A percentile compares a stretch with the other conserved stretches of the same genome.
These are phyloP conservation scores for Albugo laibachii DNA, from an alignment of 352 stramenopile genomes.

Conservation along the genomic window DNA sequence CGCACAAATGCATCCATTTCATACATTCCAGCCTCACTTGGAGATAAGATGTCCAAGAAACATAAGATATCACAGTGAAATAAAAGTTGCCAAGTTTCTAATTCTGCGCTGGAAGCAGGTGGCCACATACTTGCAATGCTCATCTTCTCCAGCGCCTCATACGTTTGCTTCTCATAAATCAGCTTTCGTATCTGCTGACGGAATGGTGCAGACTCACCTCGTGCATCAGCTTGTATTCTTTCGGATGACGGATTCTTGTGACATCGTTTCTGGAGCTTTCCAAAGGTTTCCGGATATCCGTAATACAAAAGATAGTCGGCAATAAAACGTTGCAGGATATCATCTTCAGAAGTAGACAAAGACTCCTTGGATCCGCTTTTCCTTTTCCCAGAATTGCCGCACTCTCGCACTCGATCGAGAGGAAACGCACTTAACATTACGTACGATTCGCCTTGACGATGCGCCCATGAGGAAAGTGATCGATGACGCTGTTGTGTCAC, in stretches of 20 bases:
- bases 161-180: conserved; percentile 15
- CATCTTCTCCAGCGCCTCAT: conserved; percentile 12
- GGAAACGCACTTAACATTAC: too few relatives aligned
- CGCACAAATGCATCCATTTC: neutral
- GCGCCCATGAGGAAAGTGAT: too few relatives aligned
- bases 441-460: too few relatives aligned
- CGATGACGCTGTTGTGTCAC: conserved; percentile 17
- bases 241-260: neutral
- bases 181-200: conserved; percentile 16
- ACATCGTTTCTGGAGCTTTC: conserved; percentile 1
- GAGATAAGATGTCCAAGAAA: conserved; percentile 18
- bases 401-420: too few relatives aligned
- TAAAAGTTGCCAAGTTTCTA: conserved; percentile 7
- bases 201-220: conserved; percentile 10
- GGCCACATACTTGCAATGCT: conserved; percentile 1
- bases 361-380: neutral
- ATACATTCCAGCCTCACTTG: conserved; percentile 2
- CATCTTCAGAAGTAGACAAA: neutral
- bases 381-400: neutral
- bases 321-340: conserved; percentile 6
- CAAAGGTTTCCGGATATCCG: conserved; percentile 2
- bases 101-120: neutral
- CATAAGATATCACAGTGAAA: conserved; percentile 20
- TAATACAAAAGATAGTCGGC: conserved; percentile 8
- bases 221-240: neutral